phyloP scores from a whole-genome alignment of 345 rosid genomes.

The Psidium guajava region DNA sequence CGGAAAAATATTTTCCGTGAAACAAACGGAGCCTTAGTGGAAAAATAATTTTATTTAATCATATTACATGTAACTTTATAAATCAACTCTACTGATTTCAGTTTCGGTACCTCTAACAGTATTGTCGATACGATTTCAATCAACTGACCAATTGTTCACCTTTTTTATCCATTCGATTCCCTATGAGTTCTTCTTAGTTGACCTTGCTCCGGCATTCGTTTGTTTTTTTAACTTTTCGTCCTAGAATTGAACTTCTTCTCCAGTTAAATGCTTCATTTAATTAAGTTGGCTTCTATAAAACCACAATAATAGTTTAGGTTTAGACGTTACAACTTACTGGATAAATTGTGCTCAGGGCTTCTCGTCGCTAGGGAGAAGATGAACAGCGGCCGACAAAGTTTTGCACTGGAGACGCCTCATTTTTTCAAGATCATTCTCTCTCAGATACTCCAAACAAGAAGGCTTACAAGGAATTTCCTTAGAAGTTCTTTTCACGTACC shows the following conservation, averaged over 20 bases:
- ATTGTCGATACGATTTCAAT: neutral
- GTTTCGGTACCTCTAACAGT: too few species aligned
- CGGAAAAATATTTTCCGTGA: too few species aligned
- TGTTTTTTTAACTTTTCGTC: neutral
- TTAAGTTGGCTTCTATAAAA: too few species aligned
- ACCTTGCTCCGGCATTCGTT: neutral
- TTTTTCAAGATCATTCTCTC: neutral
- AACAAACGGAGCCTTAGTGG: too few species aligned
- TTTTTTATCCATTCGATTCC: neutral
- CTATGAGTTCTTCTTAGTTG: neutral
- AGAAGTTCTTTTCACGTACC: too few species aligned
- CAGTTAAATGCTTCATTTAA: neutral
- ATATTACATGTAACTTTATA: too few species aligned
- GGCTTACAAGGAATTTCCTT: too few species aligned
- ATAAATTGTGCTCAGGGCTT: neutral
- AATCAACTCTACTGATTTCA: too few species aligned
- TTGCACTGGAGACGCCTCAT: neutral
- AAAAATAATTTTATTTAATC: too few species aligned
- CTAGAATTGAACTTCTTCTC: neutral
- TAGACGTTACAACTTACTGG: neutral
- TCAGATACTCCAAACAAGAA: too few species aligned
- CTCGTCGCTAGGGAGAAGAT: neutral
- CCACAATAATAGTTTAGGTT: neutral
- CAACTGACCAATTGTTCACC: rapidly evolving
- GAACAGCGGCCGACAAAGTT: neutral